Conservation (phyloP, 192 early-diverging fungal species). For the Backusella westeae region DNA sequence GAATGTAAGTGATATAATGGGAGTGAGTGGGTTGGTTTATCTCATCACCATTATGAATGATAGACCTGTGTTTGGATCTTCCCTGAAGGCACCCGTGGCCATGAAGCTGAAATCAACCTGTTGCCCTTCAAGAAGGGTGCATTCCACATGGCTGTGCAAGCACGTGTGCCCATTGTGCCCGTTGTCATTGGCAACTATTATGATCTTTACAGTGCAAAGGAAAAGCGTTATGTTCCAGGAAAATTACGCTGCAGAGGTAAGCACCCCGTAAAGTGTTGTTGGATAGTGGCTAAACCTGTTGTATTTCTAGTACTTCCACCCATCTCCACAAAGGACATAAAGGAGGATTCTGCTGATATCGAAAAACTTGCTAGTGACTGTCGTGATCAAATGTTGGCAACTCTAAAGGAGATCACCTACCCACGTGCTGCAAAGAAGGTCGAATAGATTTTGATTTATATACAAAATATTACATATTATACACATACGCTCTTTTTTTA, state of each 20-base stretch:
- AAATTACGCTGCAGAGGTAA: constrained; percentile 25
- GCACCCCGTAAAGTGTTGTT: neutral
- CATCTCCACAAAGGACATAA: constrained; percentile 44
- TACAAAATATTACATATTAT: neutral
- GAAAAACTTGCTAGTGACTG: constrained; percentile 44
- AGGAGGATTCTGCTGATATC: constrained; percentile 40
- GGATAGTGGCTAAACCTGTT: neutral
- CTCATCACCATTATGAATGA: neutral
- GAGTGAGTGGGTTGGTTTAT: neutral
- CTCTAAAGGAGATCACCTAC: constrained; percentile 50
- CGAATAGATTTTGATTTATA: neutral
- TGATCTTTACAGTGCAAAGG: constrained; percentile 55
- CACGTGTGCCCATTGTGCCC: constrained; percentile 82
- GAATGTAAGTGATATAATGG: constrained; percentile 46
- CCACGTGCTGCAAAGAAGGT: neutral
- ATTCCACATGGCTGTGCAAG: constrained; percentile 89
- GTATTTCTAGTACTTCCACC: constrained; percentile 43
- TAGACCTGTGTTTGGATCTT: constrained; percentile 80
- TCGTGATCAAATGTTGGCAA: constrained; percentile 50
- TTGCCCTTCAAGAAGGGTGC: constrained; percentile 97
- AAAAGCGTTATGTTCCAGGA: constrained; percentile 50
- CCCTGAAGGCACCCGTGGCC: constrained; percentile 89
- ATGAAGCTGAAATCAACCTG: constrained; percentile 63
- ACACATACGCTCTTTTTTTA: too few relatives aligned
- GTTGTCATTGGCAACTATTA: constrained; percentile 77